These are phyloP conservation scores for Lactarius hatsudake DNA, from an alignment of 768 basidiomycete species.

Conservation along the genomic window DNA sequence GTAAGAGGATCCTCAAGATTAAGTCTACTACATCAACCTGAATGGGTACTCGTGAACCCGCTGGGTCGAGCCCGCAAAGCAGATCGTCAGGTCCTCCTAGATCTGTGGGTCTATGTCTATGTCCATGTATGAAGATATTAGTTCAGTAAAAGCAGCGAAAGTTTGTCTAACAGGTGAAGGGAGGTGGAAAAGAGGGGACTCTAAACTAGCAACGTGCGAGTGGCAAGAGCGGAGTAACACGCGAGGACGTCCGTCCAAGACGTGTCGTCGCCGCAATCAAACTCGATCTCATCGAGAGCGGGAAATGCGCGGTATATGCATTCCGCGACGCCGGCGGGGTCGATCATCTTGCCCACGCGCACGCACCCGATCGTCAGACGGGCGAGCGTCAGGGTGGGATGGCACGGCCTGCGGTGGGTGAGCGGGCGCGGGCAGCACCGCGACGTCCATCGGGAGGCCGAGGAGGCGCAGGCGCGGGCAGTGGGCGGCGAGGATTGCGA, in stretches of 20 bases:
- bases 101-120: constrained; percentile 3
- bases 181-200: background rate
- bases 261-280: constrained; percentile 25
- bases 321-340: constrained; percentile 21
- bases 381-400: constrained; percentile 25
- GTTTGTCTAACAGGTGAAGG: background rate
- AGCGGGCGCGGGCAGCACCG: constrained; percentile 8
- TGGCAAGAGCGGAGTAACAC: constrained; percentile 18
- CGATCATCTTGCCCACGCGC: constrained; percentile 22
- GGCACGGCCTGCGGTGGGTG: constrained; percentile 8
- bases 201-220: constrained; percentile 2
- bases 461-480: constrained; percentile 30
- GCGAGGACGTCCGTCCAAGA: constrained; percentile 26
- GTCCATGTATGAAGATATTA: constrained; percentile 14
- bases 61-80: background rate
- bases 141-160: background rate
- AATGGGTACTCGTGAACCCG: background rate
- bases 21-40: background rate
- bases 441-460: constrained; percentile 28
- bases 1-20: background rate
- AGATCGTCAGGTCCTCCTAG: background rate
- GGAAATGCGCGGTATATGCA: constrained; percentile 27
- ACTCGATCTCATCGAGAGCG: constrained; percentile 19
- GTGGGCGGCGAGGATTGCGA: constrained; percentile 28
- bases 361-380: constrained; percentile 29